Percentiles rank a stretch among this genome's conserved stretches.
Evolutionary conservation across 1,284 basidiomycete genomes (phyloP).

Genomic region (Cutaneotrichosporon cyanovorans): DNA sequence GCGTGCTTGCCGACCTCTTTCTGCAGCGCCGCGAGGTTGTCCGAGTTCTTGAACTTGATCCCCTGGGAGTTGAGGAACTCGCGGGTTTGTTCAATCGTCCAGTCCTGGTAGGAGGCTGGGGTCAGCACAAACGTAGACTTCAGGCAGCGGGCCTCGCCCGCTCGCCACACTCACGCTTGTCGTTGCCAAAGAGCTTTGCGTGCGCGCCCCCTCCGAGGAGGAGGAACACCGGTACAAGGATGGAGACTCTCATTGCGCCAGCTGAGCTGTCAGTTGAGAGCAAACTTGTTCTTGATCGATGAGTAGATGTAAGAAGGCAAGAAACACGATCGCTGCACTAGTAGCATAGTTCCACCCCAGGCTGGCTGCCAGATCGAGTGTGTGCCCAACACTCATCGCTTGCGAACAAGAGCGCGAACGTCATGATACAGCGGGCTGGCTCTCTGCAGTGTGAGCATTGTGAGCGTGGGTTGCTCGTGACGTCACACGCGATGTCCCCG

Average conservation of each 20-base stretch:
- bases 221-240: constrained; percentile 23
- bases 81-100: constrained; percentile 59
- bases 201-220: constrained; percentile 25
- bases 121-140: no score
- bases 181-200: constrained; percentile 40
- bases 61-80: constrained; percentile 66
- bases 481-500: no score
- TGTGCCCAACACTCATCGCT: no score
- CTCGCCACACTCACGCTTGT: constrained; percentile 43
- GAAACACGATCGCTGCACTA: no score
- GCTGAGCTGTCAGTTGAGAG: no score
- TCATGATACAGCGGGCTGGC: no score
- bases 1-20: constrained; percentile 50
- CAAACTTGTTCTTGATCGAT: neutral
- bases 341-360: no score
- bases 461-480: no score
- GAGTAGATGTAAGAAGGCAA: constrained; percentile 26
- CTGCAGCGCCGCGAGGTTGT: constrained; percentile 42
- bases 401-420: no score
- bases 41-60: constrained; percentile 54
- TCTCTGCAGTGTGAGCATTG: no score
- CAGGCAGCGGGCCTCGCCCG: no score
- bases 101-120: constrained; percentile 53
- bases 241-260: constrained; percentile 1
- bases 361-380: no score